Evolutionary conservation across 2,329 filamentous ascomycete genomes (phyloP).

Genomic region (Thielaviopsis punctulata): DNA sequence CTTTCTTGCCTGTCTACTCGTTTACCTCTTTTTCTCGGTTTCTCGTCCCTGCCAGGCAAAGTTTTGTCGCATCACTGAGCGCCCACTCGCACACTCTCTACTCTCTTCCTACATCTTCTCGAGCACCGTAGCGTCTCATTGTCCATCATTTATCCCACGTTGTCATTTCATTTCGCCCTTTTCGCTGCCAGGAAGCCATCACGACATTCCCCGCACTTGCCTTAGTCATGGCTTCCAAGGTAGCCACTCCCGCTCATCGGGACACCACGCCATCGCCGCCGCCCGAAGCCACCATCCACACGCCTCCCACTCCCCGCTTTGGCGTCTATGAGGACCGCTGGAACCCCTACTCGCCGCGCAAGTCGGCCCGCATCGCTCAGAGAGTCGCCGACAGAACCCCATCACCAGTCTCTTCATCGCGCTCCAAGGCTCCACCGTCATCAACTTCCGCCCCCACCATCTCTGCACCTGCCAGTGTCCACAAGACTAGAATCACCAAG

Average conservation of each 20-base stretch:
- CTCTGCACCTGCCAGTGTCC: constrained; percentile 1
- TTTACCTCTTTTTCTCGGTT: background rate
- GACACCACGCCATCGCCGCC: constrained; percentile 44
- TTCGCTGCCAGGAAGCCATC: background rate
- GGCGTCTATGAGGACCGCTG: constrained; percentile 44
- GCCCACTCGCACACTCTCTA: background rate
- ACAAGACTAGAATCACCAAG: constrained; percentile 9
- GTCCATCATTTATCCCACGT: background rate
- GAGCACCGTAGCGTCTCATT: background rate
- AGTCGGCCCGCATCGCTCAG: constrained; percentile 48
- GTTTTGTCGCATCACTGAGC: background rate
- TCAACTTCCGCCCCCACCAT: constrained; percentile 13
- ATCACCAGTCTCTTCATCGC: constrained; percentile 27
- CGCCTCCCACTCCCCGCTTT: constrained; percentile 43
- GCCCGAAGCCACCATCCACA: constrained; percentile 29
- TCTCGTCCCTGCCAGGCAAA: background rate
- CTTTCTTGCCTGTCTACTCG: constrained; percentile 5
- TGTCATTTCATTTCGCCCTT: background rate
- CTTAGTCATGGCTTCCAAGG: constrained; percentile 20
- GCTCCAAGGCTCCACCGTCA: constrained; percentile 12
- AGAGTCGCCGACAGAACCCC: constrained; percentile 35
- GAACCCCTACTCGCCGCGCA: constrained; percentile 56
- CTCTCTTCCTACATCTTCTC: background rate
- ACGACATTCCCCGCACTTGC: too few relatives aligned
- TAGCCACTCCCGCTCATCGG: constrained; percentile 17